Percentiles rank a stretch among this genome's conserved stretches.
Conservation (phyloP, 2,329 filamentous ascomycete species). For the Aspergillus brunneoviolaceus region DNA sequence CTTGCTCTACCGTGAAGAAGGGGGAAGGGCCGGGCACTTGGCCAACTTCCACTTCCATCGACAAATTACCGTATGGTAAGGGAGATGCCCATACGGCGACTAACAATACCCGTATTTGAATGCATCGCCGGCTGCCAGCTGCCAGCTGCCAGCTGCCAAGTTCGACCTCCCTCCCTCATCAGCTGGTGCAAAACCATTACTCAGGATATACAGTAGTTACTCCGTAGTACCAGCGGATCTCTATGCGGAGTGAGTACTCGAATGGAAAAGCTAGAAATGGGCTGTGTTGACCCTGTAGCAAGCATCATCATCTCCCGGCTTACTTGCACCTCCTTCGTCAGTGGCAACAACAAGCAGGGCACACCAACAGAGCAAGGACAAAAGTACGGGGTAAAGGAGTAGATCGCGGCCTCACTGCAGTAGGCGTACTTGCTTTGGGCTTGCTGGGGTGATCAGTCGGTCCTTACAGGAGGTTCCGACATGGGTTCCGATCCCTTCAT, state of each 20-base stretch:
- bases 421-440: background rate
- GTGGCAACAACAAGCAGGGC: background rate
- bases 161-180: too few species aligned
- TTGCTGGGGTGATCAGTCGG: constrained; percentile 2
- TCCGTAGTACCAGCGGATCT: background rate
- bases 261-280: background rate
- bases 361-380: background rate
- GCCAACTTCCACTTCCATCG: constrained; percentile 19
- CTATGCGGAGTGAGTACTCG: background rate
- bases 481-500: background rate
- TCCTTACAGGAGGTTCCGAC: constrained; percentile 6
- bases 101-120: constrained; percentile 2
- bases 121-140: background rate
- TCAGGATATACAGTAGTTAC: background rate
- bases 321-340: background rate
- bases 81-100: background rate
- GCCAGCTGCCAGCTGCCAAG: too few species aligned
- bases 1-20: background rate
- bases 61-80: constrained; percentile 11
- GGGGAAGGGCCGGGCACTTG: constrained; percentile 14
- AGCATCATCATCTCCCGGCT: too few species aligned
- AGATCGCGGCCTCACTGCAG: background rate
- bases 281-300: too few species aligned
- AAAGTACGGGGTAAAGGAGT: background rate
- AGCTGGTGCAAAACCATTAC: too few species aligned